phyloP scores from a whole-genome alignment of 306 rosid genomes.

The Prunus campanulata region DNA sequence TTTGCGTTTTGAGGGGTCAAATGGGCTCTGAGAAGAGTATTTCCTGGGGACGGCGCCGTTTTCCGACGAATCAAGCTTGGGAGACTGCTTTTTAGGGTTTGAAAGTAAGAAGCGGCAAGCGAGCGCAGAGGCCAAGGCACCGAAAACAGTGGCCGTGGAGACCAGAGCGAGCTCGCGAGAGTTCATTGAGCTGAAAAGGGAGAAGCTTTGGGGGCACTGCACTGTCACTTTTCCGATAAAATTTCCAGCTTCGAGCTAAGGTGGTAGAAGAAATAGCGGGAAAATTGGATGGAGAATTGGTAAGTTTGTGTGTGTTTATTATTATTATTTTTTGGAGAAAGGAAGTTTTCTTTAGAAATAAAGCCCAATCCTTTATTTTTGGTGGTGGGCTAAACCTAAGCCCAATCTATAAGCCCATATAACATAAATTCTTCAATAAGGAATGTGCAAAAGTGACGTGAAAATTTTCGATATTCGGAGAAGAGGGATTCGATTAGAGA shows the following conservation, averaged over 20 bases:
- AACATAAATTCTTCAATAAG: neutral
- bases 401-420: neutral
- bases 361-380: neutral
- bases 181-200: slow-evolving; percentile 45
- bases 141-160: slow-evolving; percentile 60
- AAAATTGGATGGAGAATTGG: slow-evolving; percentile 1
- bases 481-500: no score
- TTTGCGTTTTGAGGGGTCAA: slow-evolving; percentile 75
- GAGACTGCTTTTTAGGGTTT: slow-evolving; percentile 27
- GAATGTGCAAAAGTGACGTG: no score
- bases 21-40: slow-evolving; percentile 45
- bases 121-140: slow-evolving; percentile 65
- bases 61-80: slow-evolving; percentile 15
- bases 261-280: slow-evolving; percentile 27
- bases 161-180: slow-evolving; percentile 52
- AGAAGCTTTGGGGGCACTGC: neutral
- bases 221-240: slow-evolving; percentile 6
- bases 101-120: slow-evolving; percentile 56
- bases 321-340: no score
- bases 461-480: no score
- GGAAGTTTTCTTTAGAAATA: neutral
- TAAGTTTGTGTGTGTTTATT: no score
- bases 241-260: neutral
- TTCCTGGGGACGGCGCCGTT: slow-evolving; percentile 41
- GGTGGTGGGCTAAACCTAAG: neutral